These are phyloP conservation scores for Cystobasidium tubakii DNA, from an alignment of 768 basidiomycete species.

Conservation along the genomic window DNA sequence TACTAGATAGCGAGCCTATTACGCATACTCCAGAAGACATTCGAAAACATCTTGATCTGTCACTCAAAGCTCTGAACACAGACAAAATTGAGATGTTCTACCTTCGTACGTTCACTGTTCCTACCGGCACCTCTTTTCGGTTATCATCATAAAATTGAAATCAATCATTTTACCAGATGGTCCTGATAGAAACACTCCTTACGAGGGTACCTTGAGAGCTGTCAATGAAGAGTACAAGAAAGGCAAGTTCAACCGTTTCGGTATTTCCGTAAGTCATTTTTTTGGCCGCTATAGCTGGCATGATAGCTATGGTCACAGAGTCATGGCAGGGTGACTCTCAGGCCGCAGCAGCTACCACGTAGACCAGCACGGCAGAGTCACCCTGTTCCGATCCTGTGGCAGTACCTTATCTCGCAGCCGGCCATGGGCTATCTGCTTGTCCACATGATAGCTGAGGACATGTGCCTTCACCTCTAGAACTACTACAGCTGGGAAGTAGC, in stretches of 20 bases:
- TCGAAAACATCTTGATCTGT: conserved; percentile 49
- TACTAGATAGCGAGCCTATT: neutral
- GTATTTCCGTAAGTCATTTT: conserved; percentile 39
- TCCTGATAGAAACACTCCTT: conserved; percentile 53
- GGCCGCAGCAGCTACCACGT: no score
- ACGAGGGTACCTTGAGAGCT: conserved; percentile 54
- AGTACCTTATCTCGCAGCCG: no score
- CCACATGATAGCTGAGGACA: no score
- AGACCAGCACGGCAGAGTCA: no score
- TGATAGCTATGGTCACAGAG: no score
- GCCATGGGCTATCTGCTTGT: no score
- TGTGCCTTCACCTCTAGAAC: conserved; percentile 45
- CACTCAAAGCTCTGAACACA: conserved; percentile 54
- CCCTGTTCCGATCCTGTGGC: no score
- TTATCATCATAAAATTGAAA: no score
- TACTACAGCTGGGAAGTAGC: conserved; percentile 55
- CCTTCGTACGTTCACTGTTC: conserved; percentile 51
- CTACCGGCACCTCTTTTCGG: no score
- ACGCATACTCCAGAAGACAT: conserved; percentile 47
- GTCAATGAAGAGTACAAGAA: conserved; percentile 56
- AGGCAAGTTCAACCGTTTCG: conserved; percentile 54
- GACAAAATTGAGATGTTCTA: conserved; percentile 56
- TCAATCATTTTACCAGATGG: conserved; percentile 38
- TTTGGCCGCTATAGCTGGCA: no score
- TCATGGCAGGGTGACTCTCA: no score